These are phyloP conservation scores for Fusarium armeniacum DNA, from an alignment of 2,329 filamentous ascomycete species.

Conservation along the genomic window DNA sequence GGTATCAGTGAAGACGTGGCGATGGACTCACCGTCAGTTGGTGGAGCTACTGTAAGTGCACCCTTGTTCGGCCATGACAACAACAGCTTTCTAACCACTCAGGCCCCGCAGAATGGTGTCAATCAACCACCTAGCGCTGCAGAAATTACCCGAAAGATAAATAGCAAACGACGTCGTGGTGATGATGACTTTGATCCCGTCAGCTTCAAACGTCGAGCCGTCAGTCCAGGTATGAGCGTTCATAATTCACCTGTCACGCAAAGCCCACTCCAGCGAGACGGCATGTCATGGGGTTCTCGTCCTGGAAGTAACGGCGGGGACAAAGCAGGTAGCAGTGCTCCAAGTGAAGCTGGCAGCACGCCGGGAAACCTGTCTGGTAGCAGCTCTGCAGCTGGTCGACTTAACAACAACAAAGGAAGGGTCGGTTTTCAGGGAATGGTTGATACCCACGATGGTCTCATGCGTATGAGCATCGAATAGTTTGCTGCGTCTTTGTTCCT, in stretches of 20 bases:
- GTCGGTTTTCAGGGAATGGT: slow-evolving; percentile 93
- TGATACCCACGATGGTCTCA: slow-evolving; percentile 93
- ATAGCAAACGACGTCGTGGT: slow-evolving; percentile 85
- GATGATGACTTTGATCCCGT: slow-evolving; percentile 92
- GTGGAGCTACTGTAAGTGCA: slow-evolving; percentile 53
- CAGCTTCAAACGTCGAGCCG: slow-evolving; percentile 90
- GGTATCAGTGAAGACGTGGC: slow-evolving; percentile 77
- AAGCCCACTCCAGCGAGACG: slow-evolving; percentile 82
- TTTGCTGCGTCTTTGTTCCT: not conserved
- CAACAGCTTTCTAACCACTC: slow-evolving; percentile 36
- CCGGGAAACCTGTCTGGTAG: slow-evolving; percentile 46
- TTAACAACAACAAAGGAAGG: slow-evolving; percentile 70
- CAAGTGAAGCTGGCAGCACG: slow-evolving; percentile 64
- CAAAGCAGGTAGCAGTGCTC: slow-evolving; percentile 65
- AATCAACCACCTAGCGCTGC: slow-evolving; percentile 73
- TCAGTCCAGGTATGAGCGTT: slow-evolving; percentile 90
- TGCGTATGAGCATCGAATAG: slow-evolving; percentile 97
- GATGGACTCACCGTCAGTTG: slow-evolving; percentile 76
- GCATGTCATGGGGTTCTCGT: slow-evolving; percentile 78
- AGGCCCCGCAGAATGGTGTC: slow-evolving; percentile 51
- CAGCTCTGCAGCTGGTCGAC: slow-evolving; percentile 59
- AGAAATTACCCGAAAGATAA: slow-evolving; percentile 82
- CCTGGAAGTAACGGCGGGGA: slow-evolving; percentile 73
- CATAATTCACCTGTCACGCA: slow-evolving; percentile 92
- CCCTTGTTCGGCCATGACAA: slow-evolving; percentile 13